Conservation (phyloP, 345 rosid genomes). For the Rhodamnia argentea region DNA sequence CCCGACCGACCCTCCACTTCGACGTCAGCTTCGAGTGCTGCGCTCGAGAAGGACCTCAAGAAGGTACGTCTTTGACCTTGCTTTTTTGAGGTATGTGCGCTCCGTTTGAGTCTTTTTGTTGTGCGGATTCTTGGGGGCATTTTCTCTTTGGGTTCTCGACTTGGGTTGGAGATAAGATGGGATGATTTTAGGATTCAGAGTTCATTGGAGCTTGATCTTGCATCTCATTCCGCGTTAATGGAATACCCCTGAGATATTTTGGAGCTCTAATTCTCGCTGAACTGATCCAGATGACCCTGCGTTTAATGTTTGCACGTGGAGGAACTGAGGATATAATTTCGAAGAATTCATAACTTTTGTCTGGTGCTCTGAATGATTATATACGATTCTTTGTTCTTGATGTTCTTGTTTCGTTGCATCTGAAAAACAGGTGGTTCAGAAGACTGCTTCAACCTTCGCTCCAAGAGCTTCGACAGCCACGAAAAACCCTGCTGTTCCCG, state of each 20-base stretch:
- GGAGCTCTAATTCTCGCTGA: background rate
- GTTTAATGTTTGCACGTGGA: background rate
- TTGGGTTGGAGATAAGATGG: background rate
- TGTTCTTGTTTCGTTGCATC: background rate
- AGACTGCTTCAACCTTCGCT: slow-evolving; percentile 93
- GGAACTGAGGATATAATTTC: background rate
- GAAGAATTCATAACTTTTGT: background rate
- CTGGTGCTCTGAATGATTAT: background rate
- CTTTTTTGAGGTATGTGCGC: background rate
- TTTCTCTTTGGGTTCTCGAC: background rate
- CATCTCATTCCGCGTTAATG: background rate
- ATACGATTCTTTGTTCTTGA: background rate
- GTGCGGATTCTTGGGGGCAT: background rate
- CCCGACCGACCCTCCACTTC: slow-evolving; percentile 4
- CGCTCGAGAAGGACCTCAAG: slow-evolving; percentile 65
- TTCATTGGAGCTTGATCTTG: background rate
- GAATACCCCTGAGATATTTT: background rate
- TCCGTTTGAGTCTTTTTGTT: background rate
- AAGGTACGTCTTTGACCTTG: slow-evolving; percentile 29
- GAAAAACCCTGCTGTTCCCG: slow-evolving; percentile 90
- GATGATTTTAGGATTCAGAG: background rate
- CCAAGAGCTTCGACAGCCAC: slow-evolving; percentile 89
- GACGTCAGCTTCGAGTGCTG: slow-evolving; percentile 13
- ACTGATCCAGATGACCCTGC: background rate
- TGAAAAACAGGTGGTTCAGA: slow-evolving; percentile 59